Conservation (phyloP, 2,329 filamentous ascomycete species). For the Xylaria sp. region DNA sequence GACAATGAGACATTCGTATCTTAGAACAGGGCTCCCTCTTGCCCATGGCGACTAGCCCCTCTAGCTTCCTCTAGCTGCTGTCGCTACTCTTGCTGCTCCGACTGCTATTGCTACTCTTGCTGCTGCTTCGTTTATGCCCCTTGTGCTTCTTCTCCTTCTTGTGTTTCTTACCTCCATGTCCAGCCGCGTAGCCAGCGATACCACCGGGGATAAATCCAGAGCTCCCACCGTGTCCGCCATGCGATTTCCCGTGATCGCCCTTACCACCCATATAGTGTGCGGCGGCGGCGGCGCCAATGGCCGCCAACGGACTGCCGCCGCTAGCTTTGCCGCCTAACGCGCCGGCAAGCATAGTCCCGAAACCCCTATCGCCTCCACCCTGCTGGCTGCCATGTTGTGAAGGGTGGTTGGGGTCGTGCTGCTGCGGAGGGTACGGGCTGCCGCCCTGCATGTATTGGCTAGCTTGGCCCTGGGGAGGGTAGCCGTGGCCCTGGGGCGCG, state of each 20-base stretch:
- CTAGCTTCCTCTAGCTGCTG: conserved; percentile 36
- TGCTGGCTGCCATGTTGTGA: conserved; percentile 31
- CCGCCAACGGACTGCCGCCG: conserved; percentile 36
- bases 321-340: conserved; percentile 37
- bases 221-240: conserved; percentile 33
- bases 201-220: conserved; percentile 38
- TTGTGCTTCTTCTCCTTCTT: conserved; percentile 47
- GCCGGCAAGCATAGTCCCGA: conserved; percentile 43
- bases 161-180: conserved; percentile 42
- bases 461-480: conserved; percentile 33
- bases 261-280: conserved; percentile 40
- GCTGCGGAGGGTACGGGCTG: conserved; percentile 39
- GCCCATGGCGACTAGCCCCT: background rate
- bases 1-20: background rate
- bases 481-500: conserved; percentile 40
- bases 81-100: conserved; percentile 40
- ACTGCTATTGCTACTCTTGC: conserved; percentile 42
- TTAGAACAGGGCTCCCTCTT: background rate
- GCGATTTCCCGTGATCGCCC: conserved; percentile 1
- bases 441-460: conserved; percentile 40
- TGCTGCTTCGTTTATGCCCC: conserved; percentile 43
- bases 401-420: conserved; percentile 27
- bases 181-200: conserved; percentile 35
- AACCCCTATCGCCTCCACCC: conserved; percentile 40
- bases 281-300: conserved; percentile 44